Base-by-base conservation (phyloP, 1,284 basidiomycete species). In the Moesziomyces parantarcticus region DNA sequence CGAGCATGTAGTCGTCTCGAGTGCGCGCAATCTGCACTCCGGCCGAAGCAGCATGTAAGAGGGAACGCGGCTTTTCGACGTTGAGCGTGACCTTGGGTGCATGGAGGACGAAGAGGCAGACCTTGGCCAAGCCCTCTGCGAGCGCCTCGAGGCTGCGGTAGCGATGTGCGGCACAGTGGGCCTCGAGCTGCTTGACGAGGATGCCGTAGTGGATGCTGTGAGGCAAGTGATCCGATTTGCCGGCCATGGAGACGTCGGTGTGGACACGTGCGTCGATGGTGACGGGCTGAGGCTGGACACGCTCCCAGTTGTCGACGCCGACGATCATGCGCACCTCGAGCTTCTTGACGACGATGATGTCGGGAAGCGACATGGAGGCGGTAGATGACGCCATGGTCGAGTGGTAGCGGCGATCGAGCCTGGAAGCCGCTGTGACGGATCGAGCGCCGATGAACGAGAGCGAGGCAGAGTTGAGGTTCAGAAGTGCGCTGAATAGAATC, bases 201-300 rank as follows among this genome's bases (percentile, higher is more conserved):
- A 76, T 66, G 58, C 77, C 81, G 46, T 83, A 83, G 65, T 83
- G 82, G 64, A 91, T 86, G 1, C 89, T 89, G 65, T 87, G 81
- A 0, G 84, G 75, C 5, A 92, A 83, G 67, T 90, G 87, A 79
- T 92, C 91, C 5, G 85, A 84, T 3, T 75, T 75, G 21, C 89
- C 89, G 3, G 90, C 85, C 11, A 79, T 75, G 13, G 86, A 84
- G 18, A 91, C 84, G 73, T 90, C 87, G 70, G 89, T 87, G 16
- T 86, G 84, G 46, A 92, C 86, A 9, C 84, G 83, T 9, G 91
- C 81, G 41, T 88, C 87, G 55, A 91, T 79, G 13, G 85, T 81
- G n/a, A 91, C 85, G 0, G 89, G 88, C 72, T 92, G 91, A 18
- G 85, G 75, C 42, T 75, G 58, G 16, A 71, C 63, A 13, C 81